A percentile compares a stretch with the other conserved stretches of the same genome.
Conservation (phyloP, 2,329 filamentous ascomycete species). For the Alternaria viburni region DNA sequence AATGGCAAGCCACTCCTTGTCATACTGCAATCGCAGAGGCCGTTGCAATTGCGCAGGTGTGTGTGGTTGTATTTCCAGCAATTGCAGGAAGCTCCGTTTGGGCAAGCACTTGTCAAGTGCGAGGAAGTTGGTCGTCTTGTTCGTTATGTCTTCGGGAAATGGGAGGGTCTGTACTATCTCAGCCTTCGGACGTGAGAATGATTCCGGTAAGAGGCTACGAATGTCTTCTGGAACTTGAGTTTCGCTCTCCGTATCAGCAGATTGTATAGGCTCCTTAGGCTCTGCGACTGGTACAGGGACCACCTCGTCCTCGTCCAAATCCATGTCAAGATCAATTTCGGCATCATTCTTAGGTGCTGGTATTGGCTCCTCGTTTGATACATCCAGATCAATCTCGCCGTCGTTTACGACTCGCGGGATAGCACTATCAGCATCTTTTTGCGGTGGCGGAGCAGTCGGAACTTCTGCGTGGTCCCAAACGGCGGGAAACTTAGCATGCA, state of each 20-base stretch:
- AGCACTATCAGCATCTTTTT: slow-evolving; percentile 20
- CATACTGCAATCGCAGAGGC: slow-evolving; percentile 74
- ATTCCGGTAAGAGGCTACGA: slow-evolving; percentile 76
- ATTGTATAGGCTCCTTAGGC: slow-evolving; percentile 13
- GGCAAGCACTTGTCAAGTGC: slow-evolving; percentile 91
- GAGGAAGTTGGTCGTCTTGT: slow-evolving; percentile 81
- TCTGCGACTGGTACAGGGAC: background rate
- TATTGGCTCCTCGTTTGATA: slow-evolving; percentile 56
- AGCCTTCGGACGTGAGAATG: slow-evolving; percentile 61
- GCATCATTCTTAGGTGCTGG: slow-evolving; percentile 37
- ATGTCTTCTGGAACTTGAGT: slow-evolving; percentile 66
- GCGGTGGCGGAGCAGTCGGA: slow-evolving; percentile 55
- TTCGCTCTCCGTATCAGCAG: background rate
- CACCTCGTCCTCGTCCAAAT: slow-evolving; percentile 47
- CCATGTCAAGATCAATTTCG: slow-evolving; percentile 52
- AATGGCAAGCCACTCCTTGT: slow-evolving; percentile 95
- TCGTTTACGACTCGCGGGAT: slow-evolving; percentile 56
- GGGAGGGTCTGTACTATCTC: slow-evolving; percentile 51
- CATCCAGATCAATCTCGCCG: slow-evolving; percentile 63
- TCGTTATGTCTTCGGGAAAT: slow-evolving; percentile 74
- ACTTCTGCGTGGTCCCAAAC: slow-evolving; percentile 56
- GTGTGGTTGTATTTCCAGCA: slow-evolving; percentile 62
- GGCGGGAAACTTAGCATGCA: slow-evolving; percentile 88
- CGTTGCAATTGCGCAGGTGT: slow-evolving; percentile 38
- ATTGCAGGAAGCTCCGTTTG: slow-evolving; percentile 79